Evolutionary conservation across 768 basidiomycete species (phyloP).

Genomic region (Roridomyces roridus): DNA sequence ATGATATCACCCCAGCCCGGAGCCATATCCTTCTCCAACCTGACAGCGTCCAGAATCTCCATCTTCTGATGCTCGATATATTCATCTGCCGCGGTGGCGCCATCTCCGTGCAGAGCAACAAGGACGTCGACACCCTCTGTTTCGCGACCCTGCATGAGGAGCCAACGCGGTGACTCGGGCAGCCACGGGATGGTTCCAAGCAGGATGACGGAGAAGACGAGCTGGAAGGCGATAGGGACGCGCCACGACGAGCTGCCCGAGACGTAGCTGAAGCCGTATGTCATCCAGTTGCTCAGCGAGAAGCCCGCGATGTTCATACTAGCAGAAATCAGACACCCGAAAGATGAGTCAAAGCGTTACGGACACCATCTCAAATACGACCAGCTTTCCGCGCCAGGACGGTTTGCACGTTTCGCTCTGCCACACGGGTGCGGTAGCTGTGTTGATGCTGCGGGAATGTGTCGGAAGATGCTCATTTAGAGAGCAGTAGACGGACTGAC

Average conservation of each 20-base stretch:
- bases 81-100: constrained; percentile 41
- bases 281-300: constrained; percentile 60
- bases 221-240: constrained; percentile 58
- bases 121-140: constrained; percentile 49
- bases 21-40: constrained; percentile 46
- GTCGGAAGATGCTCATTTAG: not conserved
- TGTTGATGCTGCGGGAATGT: constrained; percentile 44
- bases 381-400: constrained; percentile 52
- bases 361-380: constrained; percentile 57
- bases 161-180: constrained; percentile 55
- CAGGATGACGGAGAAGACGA: constrained; percentile 51
- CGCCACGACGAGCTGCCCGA: constrained; percentile 52
- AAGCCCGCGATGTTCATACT: constrained; percentile 60
- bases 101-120: constrained; percentile 48
- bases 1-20: constrained; percentile 50
- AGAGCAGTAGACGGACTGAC: constrained; percentile 27
- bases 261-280: constrained; percentile 55
- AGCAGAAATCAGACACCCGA: not conserved
- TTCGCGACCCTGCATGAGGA: constrained; percentile 50
- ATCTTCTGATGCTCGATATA: constrained; percentile 43
- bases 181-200: constrained; percentile 55
- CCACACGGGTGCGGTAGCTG: constrained; percentile 58
- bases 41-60: constrained; percentile 51
- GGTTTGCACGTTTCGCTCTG: constrained; percentile 59
- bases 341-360: constrained; percentile 6